Base-by-base conservation (phyloP, 2,329 filamentous ascomycete genomes). In the Leptographium radiaticola region DNA sequence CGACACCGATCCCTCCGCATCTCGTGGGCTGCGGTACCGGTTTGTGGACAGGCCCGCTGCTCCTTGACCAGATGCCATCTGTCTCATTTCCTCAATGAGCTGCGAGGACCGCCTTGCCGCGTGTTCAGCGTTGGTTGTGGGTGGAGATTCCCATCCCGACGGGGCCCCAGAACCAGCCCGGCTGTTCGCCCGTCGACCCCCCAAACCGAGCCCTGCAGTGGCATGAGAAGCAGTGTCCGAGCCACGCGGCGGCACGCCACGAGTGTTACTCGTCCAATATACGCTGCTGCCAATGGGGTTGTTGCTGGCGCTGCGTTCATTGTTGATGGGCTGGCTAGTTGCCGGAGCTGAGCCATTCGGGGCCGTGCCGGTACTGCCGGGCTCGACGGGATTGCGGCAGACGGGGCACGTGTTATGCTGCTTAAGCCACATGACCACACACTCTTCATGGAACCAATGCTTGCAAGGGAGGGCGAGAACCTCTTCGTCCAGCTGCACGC, bases 351-450 rank as follows among this genome's bases (percentile, higher is more conserved):
- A 38, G 31, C 46, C 31, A 33, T 47, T 42, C 31, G 11, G 8
- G 16, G 44, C 5, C 1, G 38, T 8, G 34, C 13, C 51, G 33
- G 13, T 13, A 4, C 39, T 12, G 36, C 61, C 56, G 61, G 66
- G 68, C 59, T 79, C 76, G 42, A 81, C 76, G 3, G 78, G 66
- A 16, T 77, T 77, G 42, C 87, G 78, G 64, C 87, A 91, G 52
- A 89, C 84, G 1, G 91, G 91, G 62, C 91, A 97, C 0, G 90
- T 95, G 62, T 96, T 89, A 67, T 96, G 90, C 67, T 95, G 87
- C 62, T 79, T 80, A 51, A 97, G 71, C 91, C 91, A 97, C 50
- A 86, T 75, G 30, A 81, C 76, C 38, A 93, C 86, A 62, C 91
- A 97, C 31, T 79, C 73, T 55, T 84, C 83, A 63, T 96, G 91